Evolutionary conservation across 176 grass and related monocot genomes (phyloP).

Genomic region (Ampelocalamus luodianensis): DNA sequence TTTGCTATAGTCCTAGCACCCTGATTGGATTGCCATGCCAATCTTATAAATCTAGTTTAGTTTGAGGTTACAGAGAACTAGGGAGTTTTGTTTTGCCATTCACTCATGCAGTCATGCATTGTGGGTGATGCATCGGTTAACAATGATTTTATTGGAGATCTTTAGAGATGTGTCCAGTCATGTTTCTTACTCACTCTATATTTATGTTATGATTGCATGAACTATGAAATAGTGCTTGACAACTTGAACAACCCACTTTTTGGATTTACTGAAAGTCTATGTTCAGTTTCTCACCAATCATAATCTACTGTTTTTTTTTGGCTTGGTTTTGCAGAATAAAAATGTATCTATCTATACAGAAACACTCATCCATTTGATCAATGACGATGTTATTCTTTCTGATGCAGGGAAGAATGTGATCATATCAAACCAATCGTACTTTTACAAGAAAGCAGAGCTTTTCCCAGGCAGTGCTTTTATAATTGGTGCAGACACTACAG

Average conservation of each 20-base stretch:
- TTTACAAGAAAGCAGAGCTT: slow-evolving; percentile 96
- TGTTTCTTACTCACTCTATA: slow-evolving; percentile 2
- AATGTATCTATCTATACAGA: not conserved
- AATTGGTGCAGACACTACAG: slow-evolving; percentile 87
- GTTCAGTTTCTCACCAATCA: slow-evolving; percentile 7
- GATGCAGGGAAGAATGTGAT: slow-evolving; percentile 85
- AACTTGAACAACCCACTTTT: not conserved
- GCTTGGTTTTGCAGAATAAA: slow-evolving; percentile 22
- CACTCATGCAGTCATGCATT: slow-evolving; percentile 8
- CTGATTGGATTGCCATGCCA: slow-evolving; percentile 8
- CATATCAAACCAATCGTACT: slow-evolving; percentile 91
- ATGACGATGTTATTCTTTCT: slow-evolving; percentile 45
- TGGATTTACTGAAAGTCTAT: slow-evolving; percentile 8
- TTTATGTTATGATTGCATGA: slow-evolving; percentile 2
- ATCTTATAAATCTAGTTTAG: slow-evolving; percentile 1
- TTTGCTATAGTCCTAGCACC: not conserved
- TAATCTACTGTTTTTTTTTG: slow-evolving; percentile 9
- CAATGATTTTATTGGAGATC: not conserved
- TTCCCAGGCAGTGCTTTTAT: slow-evolving; percentile 91
- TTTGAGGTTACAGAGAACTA: slow-evolving; percentile 4
- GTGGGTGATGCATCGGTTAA: not conserved
- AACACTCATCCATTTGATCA: slow-evolving; percentile 14
- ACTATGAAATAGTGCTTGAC: slow-evolving; percentile 30
- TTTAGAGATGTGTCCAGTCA: slow-evolving; percentile 21
- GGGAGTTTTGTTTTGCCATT: not conserved